These are phyloP conservation scores for Trichoderma brevicompactum DNA, from an alignment of 2,329 filamentous ascomycete species.

Conservation along the genomic window DNA sequence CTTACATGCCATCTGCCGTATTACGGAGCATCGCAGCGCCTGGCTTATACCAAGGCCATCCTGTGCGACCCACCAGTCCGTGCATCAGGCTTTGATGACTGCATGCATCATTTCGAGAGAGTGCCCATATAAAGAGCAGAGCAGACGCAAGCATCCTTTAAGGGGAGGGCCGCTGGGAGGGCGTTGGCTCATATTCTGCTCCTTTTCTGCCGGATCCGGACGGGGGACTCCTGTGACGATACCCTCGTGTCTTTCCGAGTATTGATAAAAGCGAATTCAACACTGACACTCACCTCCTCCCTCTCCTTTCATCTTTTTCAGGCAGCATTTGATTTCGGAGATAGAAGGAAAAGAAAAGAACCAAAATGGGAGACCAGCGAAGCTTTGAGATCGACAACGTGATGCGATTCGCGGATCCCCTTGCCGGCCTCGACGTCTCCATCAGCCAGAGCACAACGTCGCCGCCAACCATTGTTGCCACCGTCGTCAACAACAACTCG, in stretches of 20 bases:
- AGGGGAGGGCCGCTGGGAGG: no score
- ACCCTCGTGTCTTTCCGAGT: background rate
- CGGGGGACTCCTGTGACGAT: background rate
- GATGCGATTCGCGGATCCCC: conserved; percentile 26
- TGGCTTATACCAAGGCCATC: conserved; percentile 3
- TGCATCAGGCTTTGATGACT: background rate
- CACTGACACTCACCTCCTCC: background rate
- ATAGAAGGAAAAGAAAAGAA: background rate
- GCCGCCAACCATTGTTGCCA: conserved; percentile 43
- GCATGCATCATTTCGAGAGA: background rate
- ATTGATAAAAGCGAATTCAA: background rate
- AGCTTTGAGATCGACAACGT: background rate
- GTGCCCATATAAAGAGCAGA: background rate
- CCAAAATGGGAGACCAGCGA: background rate
- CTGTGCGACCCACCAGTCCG: conserved; percentile 1
- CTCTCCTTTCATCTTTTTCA: no score
- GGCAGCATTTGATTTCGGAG: background rate
- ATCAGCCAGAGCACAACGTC: conserved; percentile 41
- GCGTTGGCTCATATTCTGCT: background rate
- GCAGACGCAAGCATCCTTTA: no score
- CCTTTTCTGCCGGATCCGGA: no score
- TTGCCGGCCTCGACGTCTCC: conserved; percentile 40
- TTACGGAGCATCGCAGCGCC: no score
- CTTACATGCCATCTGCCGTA: no score
- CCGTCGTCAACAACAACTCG: conserved; percentile 45